Evolutionary conservation across 2,329 filamentous ascomycete species (phyloP), one percentile per base, ranked within the genome.

Genomic region (Colletotrichum horii): DNA sequence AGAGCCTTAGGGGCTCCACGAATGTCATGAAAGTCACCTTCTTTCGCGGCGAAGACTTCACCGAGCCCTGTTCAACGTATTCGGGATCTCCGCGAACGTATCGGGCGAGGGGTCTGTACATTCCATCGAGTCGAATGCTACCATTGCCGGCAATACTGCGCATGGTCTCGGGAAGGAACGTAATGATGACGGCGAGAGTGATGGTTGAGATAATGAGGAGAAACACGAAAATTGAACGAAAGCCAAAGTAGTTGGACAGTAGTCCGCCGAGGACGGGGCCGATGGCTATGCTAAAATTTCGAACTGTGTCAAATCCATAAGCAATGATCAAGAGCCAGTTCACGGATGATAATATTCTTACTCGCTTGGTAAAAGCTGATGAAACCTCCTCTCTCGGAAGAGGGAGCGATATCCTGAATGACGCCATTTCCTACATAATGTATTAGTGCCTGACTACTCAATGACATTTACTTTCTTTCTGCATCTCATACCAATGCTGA

Each of bases 401-500:
- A 79, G 0, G 80, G 79, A 0, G 81, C 78, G 0, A 84, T 80
- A 22, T 85, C 83, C 2, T 82, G 80, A 3, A 85, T 83, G 0
- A 83, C 80, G 0, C 81, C 82, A 3, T 82, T 82, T 0, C 82
- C 81, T 77, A n/a, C 24, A n/a, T 19, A 58, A 14, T 22, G 55
- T 1, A 24, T 28, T 58, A 58, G 22, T 58, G 15, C 26, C 55
- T 8, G 24, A 22, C 0, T 6, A 52, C n/a, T 52, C n/a, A n/a
- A 52, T 14, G 43, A 52, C 4, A 14, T 22, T 2, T 22, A 3
- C 11, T 22, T 22, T 3, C 6, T 22, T 52, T 22, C 24, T n/a
- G 19, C 22, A 22, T 32, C 0, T 9, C 80, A 65, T 82, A 83
- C 87, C 87, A 55, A 89, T 85, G 52, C 86, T 87, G 6, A 88